Evolutionary conservation across 352 stramenopile genomes (phyloP), one percentile per base, ranked within the genome.

Genomic region (Phytophthora crassamura): DNA sequence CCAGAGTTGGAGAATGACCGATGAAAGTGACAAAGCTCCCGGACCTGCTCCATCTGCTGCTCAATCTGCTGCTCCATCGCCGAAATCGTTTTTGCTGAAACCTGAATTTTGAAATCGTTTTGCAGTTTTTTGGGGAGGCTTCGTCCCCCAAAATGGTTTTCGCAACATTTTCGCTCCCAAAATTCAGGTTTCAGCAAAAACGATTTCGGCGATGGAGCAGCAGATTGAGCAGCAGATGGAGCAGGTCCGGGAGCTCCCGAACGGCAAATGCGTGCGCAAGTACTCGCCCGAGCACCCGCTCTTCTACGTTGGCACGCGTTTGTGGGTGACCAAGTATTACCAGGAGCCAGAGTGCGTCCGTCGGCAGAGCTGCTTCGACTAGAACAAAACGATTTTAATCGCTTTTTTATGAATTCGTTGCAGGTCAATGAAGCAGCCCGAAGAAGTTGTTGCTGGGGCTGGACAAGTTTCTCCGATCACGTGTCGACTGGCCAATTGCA

Each of bases 221-320:
- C n/a, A n/a, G n/a, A n/a, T n/a, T n/a, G 33, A 12, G 9, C 32
- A 53, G 39, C 18, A 16, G 11, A 81, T 78, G 72, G 77, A 88
- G 56, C 49, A 63, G 8, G 16, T 69, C 36, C 41, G 47, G 33
- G 61, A 72, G 60, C 48, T 81, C 9, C 9, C 65, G 34, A 76
- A 43, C n/a, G 80, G 80, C 53, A 87, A 89, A 63, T 86, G 66
- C 52, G 40, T 74, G 33, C 80, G 80, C 25, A 69, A 68, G 30
- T 82, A 79, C 63, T 84, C 77, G 35, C 78, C 80, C n/a, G 75
- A 86, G 32, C 73, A 86, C 59, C 41, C 66, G 41, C 40, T 85
- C 14, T 89, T 89, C 46, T 67, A 75, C 10, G 55, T 71, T 16
- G 80, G 77, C 5, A 82, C 84, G 40, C 68, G 57, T 12, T 54